Conservation (phyloP, 192 early-diverging fungal genomes). For the Gonapodya prolifera region DNA sequence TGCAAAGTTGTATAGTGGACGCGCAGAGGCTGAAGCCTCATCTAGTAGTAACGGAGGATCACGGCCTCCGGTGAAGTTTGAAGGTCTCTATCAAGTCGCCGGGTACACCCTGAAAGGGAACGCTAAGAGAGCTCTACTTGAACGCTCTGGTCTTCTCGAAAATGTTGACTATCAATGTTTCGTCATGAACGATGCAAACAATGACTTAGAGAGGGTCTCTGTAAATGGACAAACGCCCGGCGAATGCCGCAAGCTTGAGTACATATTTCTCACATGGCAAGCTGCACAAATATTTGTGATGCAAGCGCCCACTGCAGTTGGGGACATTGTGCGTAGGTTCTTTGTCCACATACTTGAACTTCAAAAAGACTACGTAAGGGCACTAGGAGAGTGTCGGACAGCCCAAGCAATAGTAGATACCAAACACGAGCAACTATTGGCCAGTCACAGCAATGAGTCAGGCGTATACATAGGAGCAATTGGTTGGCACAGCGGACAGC, state of each 20-base stretch:
- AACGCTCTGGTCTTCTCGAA: not conserved
- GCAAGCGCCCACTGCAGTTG: not conserved
- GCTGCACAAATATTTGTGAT: not conserved
- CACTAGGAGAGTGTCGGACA: not conserved
- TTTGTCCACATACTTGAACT: not conserved
- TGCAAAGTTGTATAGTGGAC: not conserved
- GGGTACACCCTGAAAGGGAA: not conserved
- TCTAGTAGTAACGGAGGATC: too few relatives aligned
- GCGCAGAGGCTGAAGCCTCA: not conserved
- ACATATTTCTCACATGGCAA: not conserved
- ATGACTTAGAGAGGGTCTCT: not conserved
- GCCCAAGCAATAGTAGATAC: not conserved
- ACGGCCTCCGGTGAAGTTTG: not conserved
- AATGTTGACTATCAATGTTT: not conserved
- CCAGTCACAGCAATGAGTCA: not conserved
- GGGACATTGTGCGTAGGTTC: not conserved
- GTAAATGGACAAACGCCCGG: too few relatives aligned
- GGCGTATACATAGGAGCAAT: not conserved
- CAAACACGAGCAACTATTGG: not conserved
- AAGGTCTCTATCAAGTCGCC: not conserved
- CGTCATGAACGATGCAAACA: not conserved
- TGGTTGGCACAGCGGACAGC: not conserved
- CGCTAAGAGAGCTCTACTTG: not conserved
- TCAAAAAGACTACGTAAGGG: not conserved
- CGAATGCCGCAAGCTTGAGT: too few relatives aligned